Conservation (phyloP, 306 rosid species). For the Lablab purpureus region DNA sequence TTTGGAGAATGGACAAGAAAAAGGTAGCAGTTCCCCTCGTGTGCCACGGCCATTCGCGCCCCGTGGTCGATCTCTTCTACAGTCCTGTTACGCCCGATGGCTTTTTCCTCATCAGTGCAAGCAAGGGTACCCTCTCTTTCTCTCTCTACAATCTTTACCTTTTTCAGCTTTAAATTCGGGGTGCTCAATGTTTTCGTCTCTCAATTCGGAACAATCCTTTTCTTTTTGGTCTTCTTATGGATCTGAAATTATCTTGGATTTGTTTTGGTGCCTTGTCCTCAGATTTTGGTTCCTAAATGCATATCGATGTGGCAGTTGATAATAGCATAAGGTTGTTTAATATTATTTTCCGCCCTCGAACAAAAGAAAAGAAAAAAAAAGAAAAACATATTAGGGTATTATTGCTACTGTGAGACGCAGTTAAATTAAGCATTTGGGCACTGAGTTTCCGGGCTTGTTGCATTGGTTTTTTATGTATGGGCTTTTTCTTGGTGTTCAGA, state of each 20-base stretch:
- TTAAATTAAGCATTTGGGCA: background rate
- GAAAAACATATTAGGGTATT: background rate
- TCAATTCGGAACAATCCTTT: background rate
- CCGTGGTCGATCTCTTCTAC: constrained; percentile 93
- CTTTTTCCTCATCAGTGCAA: constrained; percentile 94
- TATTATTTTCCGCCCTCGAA: background rate
- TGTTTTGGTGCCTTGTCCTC: background rate
- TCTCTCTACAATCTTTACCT: background rate
- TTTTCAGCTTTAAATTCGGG: background rate
- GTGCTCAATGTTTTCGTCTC: background rate
- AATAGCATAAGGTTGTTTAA: background rate
- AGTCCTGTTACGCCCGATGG: constrained; percentile 95
- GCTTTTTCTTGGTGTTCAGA: constrained; percentile 54
- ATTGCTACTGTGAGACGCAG: background rate
- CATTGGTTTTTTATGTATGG: constrained; percentile 13
- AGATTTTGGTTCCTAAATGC: background rate
- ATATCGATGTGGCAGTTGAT: background rate
- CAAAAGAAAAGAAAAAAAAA: no score
- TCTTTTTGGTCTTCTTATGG: constrained; percentile 12
- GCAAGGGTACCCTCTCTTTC: constrained; percentile 73
- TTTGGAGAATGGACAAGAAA: constrained; percentile 78
- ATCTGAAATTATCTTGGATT: background rate
- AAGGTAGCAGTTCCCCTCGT: constrained; percentile 81
- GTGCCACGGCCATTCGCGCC: constrained; percentile 96
- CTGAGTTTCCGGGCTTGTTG: background rate